Percentiles rank a stretch among this genome's conserved stretches.
Conservation (phyloP, 306 rosid genomes). For the Quercus cerris region DNA sequence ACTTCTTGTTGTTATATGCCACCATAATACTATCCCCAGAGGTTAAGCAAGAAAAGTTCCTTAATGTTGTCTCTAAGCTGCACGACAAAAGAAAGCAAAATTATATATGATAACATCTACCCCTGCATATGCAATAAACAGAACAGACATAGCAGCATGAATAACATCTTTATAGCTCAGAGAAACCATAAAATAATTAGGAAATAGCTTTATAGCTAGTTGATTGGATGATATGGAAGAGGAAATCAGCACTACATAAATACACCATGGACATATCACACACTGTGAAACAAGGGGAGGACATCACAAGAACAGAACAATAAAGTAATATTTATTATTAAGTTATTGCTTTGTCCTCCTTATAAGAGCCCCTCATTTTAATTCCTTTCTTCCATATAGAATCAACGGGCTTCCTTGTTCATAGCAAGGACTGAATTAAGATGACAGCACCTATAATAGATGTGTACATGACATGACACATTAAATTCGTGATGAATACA, state of each 20-base stretch:
- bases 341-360: neutral
- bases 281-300: neutral
- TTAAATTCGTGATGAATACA: neutral
- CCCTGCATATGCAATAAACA: neutral
- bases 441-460: slow-evolving; percentile 11
- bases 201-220: neutral
- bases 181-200: neutral
- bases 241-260: neutral
- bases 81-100: slow-evolving; percentile 25
- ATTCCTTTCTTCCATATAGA: neutral
- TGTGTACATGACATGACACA: neutral
- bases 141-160: neutral
- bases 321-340: neutral
- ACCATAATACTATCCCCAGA: slow-evolving; percentile 98
- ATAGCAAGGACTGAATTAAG: neutral
- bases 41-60: slow-evolving; percentile 93
- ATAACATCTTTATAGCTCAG: neutral
- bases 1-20: slow-evolving; percentile 92
- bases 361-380: neutral
- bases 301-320: neutral
- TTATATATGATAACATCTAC: neutral
- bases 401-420: neutral
- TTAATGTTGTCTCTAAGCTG: slow-evolving; percentile 87
- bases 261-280: neutral
- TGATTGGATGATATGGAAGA: neutral